Evolutionary conservation across 2,329 filamentous ascomycete species (phyloP), one percentile per base, ranked within the genome.

Genomic region (Colletotrichum euphorbiae): DNA sequence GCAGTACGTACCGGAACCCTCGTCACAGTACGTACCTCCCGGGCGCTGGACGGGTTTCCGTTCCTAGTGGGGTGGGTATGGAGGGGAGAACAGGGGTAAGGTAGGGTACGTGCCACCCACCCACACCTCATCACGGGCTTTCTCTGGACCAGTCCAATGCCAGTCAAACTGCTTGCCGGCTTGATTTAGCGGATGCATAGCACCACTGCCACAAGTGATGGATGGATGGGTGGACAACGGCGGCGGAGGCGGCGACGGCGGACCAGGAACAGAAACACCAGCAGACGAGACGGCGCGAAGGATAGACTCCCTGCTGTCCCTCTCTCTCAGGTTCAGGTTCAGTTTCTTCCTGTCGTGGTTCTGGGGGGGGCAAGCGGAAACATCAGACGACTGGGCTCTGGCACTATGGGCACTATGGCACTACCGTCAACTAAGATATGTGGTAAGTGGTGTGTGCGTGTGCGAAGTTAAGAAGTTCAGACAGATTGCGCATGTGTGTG

Each of bases 291-390:
- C 73, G 72, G 72, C 69, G 74, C 67, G 68, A 70, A 71, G 42
- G 71, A 59, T 60, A 66, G 63, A 73, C 69, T 70, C 59, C 43
- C 36, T 28, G 13, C 4, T 31, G 19, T 60, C 3, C 33, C 28
- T 24, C 74, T 78, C 77, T 48, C 45, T 21, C 59, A 63, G 59
- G 58, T 48, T 28, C 48, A 36, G 48, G 51, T 54, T 40, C 51
- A 21, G 50, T 31, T 17, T 42, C 24, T 42, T 28, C 75, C 77
- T 73, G 74, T 73, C 76, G 79, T 81, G 80, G 60, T 40, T 51
- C 59, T 24, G 57, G 51, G 52, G 51, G 52, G 80, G 78, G 78
- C 77, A 80, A 79, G 76, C 74, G 76, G 77, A 78, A 80, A 80
- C 76, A 78, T 79, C 76, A 79, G 77, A 80, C 77, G 78, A 65